phyloP scores from a whole-genome alignment of 352 stramenopile species.

The Phytophthora pinifolia region DNA sequence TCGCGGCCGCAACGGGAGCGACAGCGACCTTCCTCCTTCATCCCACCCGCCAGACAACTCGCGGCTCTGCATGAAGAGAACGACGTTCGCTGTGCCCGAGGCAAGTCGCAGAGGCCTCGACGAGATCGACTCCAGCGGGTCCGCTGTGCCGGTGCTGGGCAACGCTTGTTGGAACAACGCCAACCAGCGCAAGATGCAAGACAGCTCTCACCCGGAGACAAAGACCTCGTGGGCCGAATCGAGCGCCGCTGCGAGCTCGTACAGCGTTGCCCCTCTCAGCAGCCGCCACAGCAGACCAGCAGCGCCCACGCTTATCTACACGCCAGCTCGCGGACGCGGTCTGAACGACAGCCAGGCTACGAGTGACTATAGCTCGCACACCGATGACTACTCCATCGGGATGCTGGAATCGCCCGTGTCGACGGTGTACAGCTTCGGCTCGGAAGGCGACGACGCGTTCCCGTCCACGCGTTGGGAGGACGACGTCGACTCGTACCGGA shows the following conservation, averaged over 20 bases:
- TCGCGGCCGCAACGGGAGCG: conserved; percentile 6
- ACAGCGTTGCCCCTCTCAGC: conserved; percentile 26
- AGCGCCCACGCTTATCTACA: conserved; percentile 23
- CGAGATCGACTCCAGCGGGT: conserved; percentile 23
- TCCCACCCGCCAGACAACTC: conserved; percentile 9
- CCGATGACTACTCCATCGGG: conserved; percentile 35
- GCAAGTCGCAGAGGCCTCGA: conserved; percentile 6
- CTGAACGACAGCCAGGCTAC: conserved; percentile 12
- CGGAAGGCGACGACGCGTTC: conserved; percentile 26
- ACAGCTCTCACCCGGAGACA: conserved; percentile 9
- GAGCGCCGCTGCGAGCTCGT: conserved; percentile 18
- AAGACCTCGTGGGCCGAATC: conserved; percentile 25
- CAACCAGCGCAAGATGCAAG: conserved; percentile 12
- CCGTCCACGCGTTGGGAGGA: conserved; percentile 23
- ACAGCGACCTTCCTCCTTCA: conserved; percentile 1
- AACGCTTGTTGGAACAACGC: conserved; percentile 2
- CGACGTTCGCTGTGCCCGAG: conserved; percentile 25
- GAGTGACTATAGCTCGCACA: conserved; percentile 32
- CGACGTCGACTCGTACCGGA: conserved; percentile 34
- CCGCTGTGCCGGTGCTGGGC: conserved; percentile 26
- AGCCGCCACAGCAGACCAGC: conserved; percentile 24
- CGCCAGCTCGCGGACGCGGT: conserved; percentile 11
- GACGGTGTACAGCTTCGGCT: conserved; percentile 32
- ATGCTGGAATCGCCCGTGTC: conserved; percentile 35
- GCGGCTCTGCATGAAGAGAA: conserved; percentile 25